A percentile compares a stretch with the other conserved stretches of the same genome.
phyloP scores from a whole-genome alignment of 2,329 filamentous ascomycete genomes.

The Leptographium lundbergii region DNA sequence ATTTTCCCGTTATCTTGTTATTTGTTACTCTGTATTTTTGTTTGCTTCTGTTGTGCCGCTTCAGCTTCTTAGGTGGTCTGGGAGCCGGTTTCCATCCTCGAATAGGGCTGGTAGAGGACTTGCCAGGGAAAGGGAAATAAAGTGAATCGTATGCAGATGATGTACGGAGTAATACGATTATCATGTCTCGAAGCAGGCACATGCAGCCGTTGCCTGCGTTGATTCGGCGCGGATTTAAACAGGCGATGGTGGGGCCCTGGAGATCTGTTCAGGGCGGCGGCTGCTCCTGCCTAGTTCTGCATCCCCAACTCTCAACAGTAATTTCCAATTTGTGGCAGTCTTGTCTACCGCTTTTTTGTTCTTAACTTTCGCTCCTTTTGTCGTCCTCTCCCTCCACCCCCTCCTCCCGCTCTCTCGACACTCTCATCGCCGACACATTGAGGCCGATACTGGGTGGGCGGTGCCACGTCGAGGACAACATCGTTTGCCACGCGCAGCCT shows the following conservation, averaged over 20 bases:
- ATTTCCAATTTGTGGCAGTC: not conserved
- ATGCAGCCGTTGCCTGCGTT: constrained; percentile 1
- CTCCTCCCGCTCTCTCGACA: not conserved
- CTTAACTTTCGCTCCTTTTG: not conserved
- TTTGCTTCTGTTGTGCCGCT: not conserved
- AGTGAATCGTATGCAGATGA: not conserved
- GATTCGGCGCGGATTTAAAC: constrained; percentile 4
- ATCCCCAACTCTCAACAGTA: not conserved
- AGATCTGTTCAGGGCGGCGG: not conserved
- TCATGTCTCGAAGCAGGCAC: not conserved
- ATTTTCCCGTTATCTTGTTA: not conserved
- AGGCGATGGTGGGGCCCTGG: not conserved
- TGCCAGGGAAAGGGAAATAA: constrained; percentile 4
- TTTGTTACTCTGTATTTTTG: not conserved
- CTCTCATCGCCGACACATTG: not conserved
- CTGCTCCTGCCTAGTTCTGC: not conserved
- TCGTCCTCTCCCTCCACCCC: not conserved
- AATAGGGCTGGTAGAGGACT: constrained; percentile 3
- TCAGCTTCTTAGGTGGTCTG: not conserved
- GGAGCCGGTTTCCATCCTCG: not conserved
- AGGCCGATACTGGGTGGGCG: not conserved
- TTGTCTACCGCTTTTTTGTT: not conserved
- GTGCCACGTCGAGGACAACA: not conserved
- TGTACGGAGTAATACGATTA: not conserved
- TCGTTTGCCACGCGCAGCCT: no score